These are phyloP conservation scores for Papiliotrema nemorosa DNA, from an alignment of 1,284 basidiomycete species.

Conservation along the genomic window DNA sequence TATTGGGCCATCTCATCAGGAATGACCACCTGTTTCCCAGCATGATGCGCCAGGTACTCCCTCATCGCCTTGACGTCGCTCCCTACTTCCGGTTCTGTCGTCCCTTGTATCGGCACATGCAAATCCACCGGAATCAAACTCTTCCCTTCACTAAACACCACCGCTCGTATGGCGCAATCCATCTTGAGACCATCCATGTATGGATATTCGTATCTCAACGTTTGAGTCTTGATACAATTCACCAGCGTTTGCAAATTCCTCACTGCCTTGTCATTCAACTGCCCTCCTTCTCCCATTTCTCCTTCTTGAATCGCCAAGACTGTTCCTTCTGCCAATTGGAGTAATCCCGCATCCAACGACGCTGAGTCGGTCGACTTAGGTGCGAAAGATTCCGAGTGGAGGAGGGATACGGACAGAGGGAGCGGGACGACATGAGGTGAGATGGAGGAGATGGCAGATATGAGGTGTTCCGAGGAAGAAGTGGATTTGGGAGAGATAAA, in stretches of 20 bases:
- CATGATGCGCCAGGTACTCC: conserved; percentile 17
- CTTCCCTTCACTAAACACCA: conserved; percentile 43
- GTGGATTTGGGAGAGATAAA: conserved; percentile 17
- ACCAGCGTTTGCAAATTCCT: conserved; percentile 40
- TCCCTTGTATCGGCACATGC: conserved; percentile 3
- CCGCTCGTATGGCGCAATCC: conserved; percentile 33
- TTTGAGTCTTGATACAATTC: conserved; percentile 35
- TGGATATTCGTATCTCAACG: conserved; percentile 45
- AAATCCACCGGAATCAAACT: conserved; percentile 40
- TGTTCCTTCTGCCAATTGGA: conserved; percentile 40
- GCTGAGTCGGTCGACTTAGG: conserved; percentile 32
- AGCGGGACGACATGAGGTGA: conserved; percentile 28
- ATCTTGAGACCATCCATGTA: conserved; percentile 47
- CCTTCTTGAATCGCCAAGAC: conserved; percentile 38
- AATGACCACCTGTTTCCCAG: conserved; percentile 25
- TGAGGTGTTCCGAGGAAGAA: conserved; percentile 9
- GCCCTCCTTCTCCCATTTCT: conserved; percentile 43
- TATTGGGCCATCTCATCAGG: conserved; percentile 33
- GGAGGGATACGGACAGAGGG: conserved; percentile 32
- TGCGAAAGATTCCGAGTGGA: conserved; percentile 35
- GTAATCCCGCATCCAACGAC: conserved; percentile 37
- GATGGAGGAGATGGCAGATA: conserved; percentile 15
- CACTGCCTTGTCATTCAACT: conserved; percentile 38
- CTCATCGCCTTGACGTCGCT: conserved; percentile 24
- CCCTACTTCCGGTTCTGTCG: no score